phyloP scores from a whole-genome alignment of 1,284 basidiomycete species.

The Trichosporon sp. region DNA sequence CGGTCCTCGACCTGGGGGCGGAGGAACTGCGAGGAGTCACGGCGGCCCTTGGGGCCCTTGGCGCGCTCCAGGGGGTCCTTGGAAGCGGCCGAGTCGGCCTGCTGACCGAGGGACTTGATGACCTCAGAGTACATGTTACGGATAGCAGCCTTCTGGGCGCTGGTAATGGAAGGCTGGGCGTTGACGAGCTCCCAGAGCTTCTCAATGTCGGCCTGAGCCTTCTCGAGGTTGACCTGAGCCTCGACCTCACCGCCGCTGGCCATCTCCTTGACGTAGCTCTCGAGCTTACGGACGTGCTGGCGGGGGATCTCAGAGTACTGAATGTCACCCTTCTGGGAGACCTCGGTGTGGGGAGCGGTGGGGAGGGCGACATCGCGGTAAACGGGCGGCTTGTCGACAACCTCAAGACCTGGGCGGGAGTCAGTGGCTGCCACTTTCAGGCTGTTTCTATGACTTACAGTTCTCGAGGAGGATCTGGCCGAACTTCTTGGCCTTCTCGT shows the following conservation, averaged over 20 bases:
- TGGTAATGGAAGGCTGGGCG: constrained; percentile 90
- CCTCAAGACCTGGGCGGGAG: constrained; percentile 16
- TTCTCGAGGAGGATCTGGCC: constrained; percentile 95
- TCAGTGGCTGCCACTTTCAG: background rate
- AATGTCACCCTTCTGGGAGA: constrained; percentile 88
- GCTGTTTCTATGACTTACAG: constrained; percentile 30
- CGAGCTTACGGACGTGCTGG: constrained; percentile 91
- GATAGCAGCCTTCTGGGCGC: constrained; percentile 95
- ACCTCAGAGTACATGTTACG: constrained; percentile 95
- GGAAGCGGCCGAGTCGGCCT: constrained; percentile 49
- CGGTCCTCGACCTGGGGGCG: constrained; percentile 69
- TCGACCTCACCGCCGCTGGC: constrained; percentile 84
- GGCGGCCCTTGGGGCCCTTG: constrained; percentile 53
- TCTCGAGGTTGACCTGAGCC: constrained; percentile 81
- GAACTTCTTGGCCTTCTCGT: constrained; percentile 90
- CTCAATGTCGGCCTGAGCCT: constrained; percentile 89
- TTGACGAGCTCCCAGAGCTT: constrained; percentile 98
- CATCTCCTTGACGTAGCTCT: constrained; percentile 99
- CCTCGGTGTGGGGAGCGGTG: constrained; percentile 90
- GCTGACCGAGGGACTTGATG: constrained; percentile 65
- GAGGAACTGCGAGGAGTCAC: constrained; percentile 89
- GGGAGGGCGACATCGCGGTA: constrained; percentile 77
- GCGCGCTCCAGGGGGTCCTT: constrained; percentile 27
- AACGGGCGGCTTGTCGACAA: constrained; percentile 49
- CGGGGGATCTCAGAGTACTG: constrained; percentile 91